phyloP scores from a whole-genome alignment of 208 protist species.

The Leishmania arabica region DNA sequence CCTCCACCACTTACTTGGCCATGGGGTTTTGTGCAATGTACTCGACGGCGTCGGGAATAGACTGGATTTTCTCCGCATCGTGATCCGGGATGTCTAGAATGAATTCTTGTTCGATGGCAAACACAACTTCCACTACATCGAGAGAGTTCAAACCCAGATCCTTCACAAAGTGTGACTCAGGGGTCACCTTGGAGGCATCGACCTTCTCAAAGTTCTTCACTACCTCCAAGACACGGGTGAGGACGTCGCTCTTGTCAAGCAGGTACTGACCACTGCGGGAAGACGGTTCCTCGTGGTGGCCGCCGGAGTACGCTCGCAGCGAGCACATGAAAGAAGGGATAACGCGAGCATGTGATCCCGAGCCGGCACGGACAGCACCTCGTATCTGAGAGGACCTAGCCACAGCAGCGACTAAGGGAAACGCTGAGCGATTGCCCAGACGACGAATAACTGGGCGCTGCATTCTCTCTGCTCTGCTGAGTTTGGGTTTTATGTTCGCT shows the following conservation, averaged over 20 bases:
- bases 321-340: slow-evolving; percentile 17
- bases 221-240: slow-evolving; percentile 94
- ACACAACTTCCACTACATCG: slow-evolving; percentile 96
- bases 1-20: slow-evolving; percentile 85
- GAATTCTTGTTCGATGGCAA: slow-evolving; percentile 96
- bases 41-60: slow-evolving; percentile 91
- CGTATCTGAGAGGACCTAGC: slow-evolving; percentile 11
- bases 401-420: slow-evolving; percentile 19
- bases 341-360: slow-evolving; percentile 3
- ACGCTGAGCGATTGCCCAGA: slow-evolving; percentile 12
- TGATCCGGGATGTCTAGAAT: slow-evolving; percentile 96
- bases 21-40: slow-evolving; percentile 96
- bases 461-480: slow-evolving; percentile 18
- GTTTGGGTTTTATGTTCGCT: background rate
- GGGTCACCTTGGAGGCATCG: slow-evolving; percentile 89
- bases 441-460: slow-evolving; percentile 26
- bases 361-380: background rate
- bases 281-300: slow-evolving; percentile 58
- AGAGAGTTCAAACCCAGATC: slow-evolving; percentile 96
- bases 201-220: slow-evolving; percentile 97
- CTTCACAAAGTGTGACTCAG: slow-evolving; percentile 94
- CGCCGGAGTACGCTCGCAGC: slow-evolving; percentile 65
- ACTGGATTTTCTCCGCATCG: slow-evolving; percentile 96
- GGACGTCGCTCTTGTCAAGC: slow-evolving; percentile 94
- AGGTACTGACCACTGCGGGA: slow-evolving; percentile 87